These are phyloP conservation scores for Aspergillus latus DNA, from an alignment of 2,329 filamentous ascomycete genomes.

Conservation along the genomic window DNA sequence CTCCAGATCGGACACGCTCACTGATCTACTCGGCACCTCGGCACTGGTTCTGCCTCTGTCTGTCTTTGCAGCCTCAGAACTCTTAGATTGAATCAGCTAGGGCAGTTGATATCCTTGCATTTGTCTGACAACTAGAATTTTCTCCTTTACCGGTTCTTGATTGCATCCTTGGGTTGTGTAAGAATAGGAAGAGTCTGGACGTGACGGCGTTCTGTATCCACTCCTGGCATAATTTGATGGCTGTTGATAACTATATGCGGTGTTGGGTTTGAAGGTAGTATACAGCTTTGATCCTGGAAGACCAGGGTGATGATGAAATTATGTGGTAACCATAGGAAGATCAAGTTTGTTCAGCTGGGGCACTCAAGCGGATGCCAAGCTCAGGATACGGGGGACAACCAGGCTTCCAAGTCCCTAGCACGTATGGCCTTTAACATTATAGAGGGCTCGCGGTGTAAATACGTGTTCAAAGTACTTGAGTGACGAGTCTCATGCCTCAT, in stretches of 20 bases:
- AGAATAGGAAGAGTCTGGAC: background rate
- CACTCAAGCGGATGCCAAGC: background rate
- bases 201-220: background rate
- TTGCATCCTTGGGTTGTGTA: background rate
- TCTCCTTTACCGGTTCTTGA: background rate
- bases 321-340: background rate
- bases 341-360: background rate
- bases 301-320: background rate
- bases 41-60: slow-evolving; percentile 12
- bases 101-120: background rate
- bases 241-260: background rate
- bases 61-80: background rate
- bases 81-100: slow-evolving; percentile 1
- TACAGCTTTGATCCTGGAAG: background rate
- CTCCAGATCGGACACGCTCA: slow-evolving; percentile 50
- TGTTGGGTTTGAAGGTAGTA: background rate
- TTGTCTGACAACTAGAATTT: background rate
- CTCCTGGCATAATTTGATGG: background rate
- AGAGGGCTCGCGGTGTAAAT: too few species aligned
- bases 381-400: background rate
- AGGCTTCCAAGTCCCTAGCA: too few species aligned
- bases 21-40: slow-evolving; percentile 25
- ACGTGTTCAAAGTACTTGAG: background rate
- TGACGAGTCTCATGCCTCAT: background rate
- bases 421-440: too few species aligned